A percentile compares a stretch with the other conserved stretches of the same genome.
Evolutionary conservation across 2,329 filamentous ascomycete species (phyloP).

Genomic region (Aspergillus niger): DNA sequence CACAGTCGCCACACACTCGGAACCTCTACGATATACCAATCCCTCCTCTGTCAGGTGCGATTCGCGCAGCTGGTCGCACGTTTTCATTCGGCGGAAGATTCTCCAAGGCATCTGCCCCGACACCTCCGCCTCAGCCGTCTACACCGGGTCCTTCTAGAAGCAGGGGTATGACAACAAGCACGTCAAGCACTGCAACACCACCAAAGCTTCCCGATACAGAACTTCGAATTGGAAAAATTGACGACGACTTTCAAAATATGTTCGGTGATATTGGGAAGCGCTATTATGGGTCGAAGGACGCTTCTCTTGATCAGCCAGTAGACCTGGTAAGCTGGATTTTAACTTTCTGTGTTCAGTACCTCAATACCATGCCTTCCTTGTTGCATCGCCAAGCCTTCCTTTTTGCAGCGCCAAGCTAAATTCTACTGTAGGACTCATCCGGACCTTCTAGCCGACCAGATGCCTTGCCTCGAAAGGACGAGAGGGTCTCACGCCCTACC

Average conservation of each 20-base stretch:
- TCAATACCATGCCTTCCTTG: background rate
- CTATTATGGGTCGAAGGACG: conserved; percentile 28
- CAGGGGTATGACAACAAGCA: conserved; percentile 54
- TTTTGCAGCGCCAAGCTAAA: conserved; percentile 19
- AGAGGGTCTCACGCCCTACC: conserved; percentile 33
- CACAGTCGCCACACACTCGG: conserved; percentile 39
- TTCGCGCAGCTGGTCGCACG: conserved; percentile 52
- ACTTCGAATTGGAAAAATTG: conserved; percentile 43
- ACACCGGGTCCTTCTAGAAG: conserved; percentile 39
- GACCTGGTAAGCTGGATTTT: conserved; percentile 25
- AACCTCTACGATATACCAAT: conserved; percentile 45
- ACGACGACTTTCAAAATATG: conserved; percentile 54
- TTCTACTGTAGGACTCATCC: conserved; percentile 26
- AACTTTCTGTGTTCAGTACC: background rate
- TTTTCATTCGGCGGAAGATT: conserved; percentile 56
- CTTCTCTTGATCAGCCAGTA: conserved; percentile 23
- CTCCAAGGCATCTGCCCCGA: conserved; percentile 32
- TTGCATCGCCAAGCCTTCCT: background rate
- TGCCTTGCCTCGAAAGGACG: conserved; percentile 24
- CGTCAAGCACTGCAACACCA: conserved; percentile 53
- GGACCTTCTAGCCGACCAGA: conserved; percentile 23
- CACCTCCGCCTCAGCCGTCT: conserved; percentile 24
- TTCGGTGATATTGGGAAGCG: conserved; percentile 51
- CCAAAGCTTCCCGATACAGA: conserved; percentile 53
- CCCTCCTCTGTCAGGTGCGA: conserved; percentile 44